Evolutionary conservation across 164 flowering plant species (phyloP).

Genomic region (Platanus orientalis): DNA sequence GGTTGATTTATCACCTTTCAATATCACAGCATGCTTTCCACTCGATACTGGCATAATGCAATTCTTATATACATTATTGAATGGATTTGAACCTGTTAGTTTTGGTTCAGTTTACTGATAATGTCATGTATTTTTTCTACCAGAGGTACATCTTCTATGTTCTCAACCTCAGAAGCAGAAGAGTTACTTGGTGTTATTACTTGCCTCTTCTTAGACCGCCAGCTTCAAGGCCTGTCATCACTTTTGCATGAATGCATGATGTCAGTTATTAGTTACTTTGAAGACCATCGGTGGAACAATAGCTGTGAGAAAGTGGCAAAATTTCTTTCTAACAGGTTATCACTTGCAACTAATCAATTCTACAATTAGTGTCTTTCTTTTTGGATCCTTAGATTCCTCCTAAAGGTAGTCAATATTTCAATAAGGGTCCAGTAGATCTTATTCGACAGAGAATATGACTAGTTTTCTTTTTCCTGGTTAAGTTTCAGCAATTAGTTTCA

Average conservation of each 20-base stretch:
- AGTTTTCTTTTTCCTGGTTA: not conserved
- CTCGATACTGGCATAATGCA: not conserved
- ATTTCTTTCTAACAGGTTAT: slow-evolving; percentile 65
- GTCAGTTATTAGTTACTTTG: slow-evolving; percentile 52
- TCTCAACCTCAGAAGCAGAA: slow-evolving; percentile 61
- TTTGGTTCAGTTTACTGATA: not conserved
- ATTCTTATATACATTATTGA: not conserved
- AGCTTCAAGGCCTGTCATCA: slow-evolving; percentile 51
- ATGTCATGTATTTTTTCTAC: slow-evolving; percentile 12
- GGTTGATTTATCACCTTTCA: not conserved
- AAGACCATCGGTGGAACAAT: slow-evolving; percentile 61
- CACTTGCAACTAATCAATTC: not conserved
- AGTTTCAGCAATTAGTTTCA: no score
- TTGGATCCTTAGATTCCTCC: not conserved
- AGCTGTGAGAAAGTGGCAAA: slow-evolving; percentile 60
- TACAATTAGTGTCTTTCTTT: not conserved
- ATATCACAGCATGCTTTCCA: not conserved
- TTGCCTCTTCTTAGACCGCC: slow-evolving; percentile 62
- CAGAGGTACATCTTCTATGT: slow-evolving; percentile 43
- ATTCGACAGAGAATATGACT: no score
- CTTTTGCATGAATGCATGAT: slow-evolving; percentile 51
- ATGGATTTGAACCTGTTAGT: not conserved
- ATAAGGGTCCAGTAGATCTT: not conserved
- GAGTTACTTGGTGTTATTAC: slow-evolving; percentile 43
- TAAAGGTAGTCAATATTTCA: not conserved